Evolutionary conservation across 2,329 filamentous ascomycete species (phyloP), one percentile per base, ranked within the genome.

Genomic region (Xylariaceae sp.): DNA sequence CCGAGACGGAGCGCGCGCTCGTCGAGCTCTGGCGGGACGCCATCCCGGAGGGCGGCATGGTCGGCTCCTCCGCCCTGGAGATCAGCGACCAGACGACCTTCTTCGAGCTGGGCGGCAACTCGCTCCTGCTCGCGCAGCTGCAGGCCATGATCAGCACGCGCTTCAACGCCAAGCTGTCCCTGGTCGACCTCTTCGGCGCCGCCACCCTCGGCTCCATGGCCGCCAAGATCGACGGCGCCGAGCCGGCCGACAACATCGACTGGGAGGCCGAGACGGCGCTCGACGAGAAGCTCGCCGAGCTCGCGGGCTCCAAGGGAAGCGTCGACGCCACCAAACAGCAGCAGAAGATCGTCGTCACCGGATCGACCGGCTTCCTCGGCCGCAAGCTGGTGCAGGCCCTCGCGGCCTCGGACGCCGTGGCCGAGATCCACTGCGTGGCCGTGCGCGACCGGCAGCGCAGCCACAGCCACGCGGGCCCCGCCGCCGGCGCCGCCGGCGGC

Each of bases 381-480:
- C 19, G 44, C 10, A 31, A 51, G 16, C 34, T 67, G 19, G 40
- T 65, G 1, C 25, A 37, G 16, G 25, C 47, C 7, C 53, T 68
- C 3, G 34, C 55, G 2, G 32, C 44, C 5, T 35, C 52, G 12
- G 26, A 47, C 1, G 29, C 30, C 5, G 45, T 66, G 4, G 23
- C 31, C 5, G 44, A 49, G 12, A 44, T 68, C 8, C 56, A 63
- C 40, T 65, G 62, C 35, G 27, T 67, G 15, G 61, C 62, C 10
- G 49, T 63, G 10, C 47, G 19, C 32, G 15, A n/a, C 31, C 8
- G 16, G 10, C 21, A 43, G 16, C 26, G 25, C 29, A 32, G 24
- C 5, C 30, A 16, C 8, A n/a, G 12, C 19, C 17, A 14, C 17
- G 11, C 8, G 21, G 17, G 27, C 33, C 4, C 18, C 27, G 14